These are phyloP conservation scores for Tulasnella sp. DNA, from an alignment of 768 basidiomycete species.

Conservation along the genomic window DNA sequence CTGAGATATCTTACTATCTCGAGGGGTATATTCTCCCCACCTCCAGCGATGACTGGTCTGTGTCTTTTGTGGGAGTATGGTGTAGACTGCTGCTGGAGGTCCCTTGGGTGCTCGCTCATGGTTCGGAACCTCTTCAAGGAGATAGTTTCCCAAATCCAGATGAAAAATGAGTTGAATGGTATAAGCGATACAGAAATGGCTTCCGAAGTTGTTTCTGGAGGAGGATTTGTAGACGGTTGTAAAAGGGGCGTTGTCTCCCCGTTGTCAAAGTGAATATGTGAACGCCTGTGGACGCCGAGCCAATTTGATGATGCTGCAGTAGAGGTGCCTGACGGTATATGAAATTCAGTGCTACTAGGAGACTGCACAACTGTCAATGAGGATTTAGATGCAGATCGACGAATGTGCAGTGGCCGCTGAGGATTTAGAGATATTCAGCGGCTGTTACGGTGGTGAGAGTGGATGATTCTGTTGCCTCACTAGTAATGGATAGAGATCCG, in stretches of 20 bases:
- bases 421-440: not conserved
- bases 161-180: conserved; percentile 6
- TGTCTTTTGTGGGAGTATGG: conserved; percentile 9
- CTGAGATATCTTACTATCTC: conserved; percentile 5
- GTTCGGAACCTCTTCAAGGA: conserved; percentile 8
- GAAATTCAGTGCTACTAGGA: not conserved
- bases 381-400: not conserved
- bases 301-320: conserved; percentile 5
- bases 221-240: conserved; percentile 2
- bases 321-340: not conserved
- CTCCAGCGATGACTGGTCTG: conserved; percentile 7
- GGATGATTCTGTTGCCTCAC: not conserved
- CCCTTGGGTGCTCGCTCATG: not conserved
- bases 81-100: not conserved
- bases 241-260: conserved; percentile 1
- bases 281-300: too few relatives aligned
- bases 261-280: not conserved
- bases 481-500: conserved; percentile 6
- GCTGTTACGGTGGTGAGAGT: not conserved
- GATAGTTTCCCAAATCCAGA: conserved; percentile 4
- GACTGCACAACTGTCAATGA: conserved; percentile 1
- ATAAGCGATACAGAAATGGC: conserved; percentile 4
- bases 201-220: not conserved
- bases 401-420: not conserved
- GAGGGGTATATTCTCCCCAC: conserved; percentile 3